A percentile compares a stretch with the other conserved stretches of the same genome.
Conservation (phyloP, 2,329 filamentous ascomycete species). For the Plectosphaerella sp. region DNA sequence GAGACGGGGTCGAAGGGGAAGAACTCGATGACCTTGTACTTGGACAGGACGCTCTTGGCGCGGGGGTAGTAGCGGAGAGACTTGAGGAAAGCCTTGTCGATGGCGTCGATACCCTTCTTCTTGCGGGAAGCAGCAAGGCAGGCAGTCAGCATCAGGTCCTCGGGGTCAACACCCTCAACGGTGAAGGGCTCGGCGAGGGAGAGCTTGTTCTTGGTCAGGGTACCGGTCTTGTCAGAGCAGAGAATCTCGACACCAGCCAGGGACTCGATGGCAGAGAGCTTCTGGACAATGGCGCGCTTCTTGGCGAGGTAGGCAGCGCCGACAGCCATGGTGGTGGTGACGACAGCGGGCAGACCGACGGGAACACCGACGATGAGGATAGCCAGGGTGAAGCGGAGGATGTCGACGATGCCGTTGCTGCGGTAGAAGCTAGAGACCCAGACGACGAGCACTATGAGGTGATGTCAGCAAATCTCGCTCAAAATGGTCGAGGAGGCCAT, state of each 20-base stretch:
- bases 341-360: slow-evolving; percentile 87
- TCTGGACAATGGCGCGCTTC: slow-evolving; percentile 91
- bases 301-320: slow-evolving; percentile 87
- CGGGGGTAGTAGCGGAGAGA: slow-evolving; percentile 76
- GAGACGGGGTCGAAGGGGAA: slow-evolving; percentile 88
- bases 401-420: slow-evolving; percentile 72
- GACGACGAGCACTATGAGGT: slow-evolving; percentile 71
- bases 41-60: slow-evolving; percentile 74
- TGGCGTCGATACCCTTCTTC: slow-evolving; percentile 93
- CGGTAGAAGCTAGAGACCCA: slow-evolving; percentile 89
- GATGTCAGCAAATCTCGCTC: no score
- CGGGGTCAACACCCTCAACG: slow-evolving; percentile 74
- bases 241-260: slow-evolving; percentile 90
- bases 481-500: no score
- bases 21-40: slow-evolving; percentile 83
- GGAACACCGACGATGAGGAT: slow-evolving; percentile 91
- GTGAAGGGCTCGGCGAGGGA: slow-evolving; percentile 82
- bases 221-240: slow-evolving; percentile 92
- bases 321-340: slow-evolving; percentile 93
- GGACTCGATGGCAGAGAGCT: slow-evolving; percentile 87
- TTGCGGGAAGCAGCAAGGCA: slow-evolving; percentile 87
- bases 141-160: slow-evolving; percentile 89
- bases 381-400: slow-evolving; percentile 79
- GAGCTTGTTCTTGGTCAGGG: slow-evolving; percentile 90
- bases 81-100: slow-evolving; percentile 93